Evolutionary conservation across 106 monocot genomes (phyloP), one percentile per base, ranked within the genome.

Genomic region (Allium cepa): DNA sequence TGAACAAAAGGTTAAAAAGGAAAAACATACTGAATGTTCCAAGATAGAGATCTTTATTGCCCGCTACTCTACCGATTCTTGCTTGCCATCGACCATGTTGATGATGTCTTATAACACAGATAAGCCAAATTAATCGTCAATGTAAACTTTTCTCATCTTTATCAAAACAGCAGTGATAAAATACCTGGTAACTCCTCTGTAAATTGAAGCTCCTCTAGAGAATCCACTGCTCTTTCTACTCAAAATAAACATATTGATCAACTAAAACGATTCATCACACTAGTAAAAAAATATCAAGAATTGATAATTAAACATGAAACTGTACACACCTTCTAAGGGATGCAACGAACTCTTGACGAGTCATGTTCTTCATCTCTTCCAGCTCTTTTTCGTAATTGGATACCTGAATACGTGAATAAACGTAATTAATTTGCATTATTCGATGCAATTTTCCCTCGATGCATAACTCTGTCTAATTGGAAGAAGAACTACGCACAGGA

Each of bases 81-180:
- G 94, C 94, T 68, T 95, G 94, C 94, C 94, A 95, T 74, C 94
- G 66, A 0, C 94, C 94, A 77, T 95, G 94, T 49, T 95, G 94
- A 66, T 95, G 94, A 49, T 95, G 94, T 66, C 94, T 94, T 0
- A 70, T 10, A 13, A 18, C 22, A 52, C 36, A 36, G 16, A 53
- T 15, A n/a, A 57, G 16, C 56, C 67, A n/a, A 49, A 11, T 66
- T 14, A 53, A 10, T 13, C 0, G 47, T 27, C 1, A 53, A 36
- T 4, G 36, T 5, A 36, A 4, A 36, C 3, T 36, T 36, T 36
- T 36, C 36, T 36, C 36, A 36, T 36, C 36, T 36, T 3, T 36
- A 36, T 36, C 36, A 36, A 36, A 36, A 36, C 13, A 46, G 62
- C 10, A 12, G 13, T 9, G 9, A 49, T 49, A 46, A 14, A 64